phyloP scores from a whole-genome alignment of 1,284 basidiomycete genomes.

The Leccinum griseonigrum region DNA sequence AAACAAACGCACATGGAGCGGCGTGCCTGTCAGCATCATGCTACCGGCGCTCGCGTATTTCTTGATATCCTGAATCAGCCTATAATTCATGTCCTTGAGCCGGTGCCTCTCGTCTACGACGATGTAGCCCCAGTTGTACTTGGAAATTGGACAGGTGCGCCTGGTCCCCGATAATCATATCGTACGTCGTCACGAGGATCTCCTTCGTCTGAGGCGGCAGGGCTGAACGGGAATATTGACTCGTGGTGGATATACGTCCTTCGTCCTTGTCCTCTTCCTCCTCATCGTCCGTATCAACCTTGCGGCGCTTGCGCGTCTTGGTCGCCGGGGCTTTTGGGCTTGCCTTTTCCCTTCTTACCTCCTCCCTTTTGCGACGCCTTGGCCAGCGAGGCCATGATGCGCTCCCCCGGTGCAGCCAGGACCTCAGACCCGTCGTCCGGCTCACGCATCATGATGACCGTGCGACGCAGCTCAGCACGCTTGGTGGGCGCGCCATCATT shows the following conservation, averaged over 20 bases:
- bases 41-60: slow-evolving; percentile 82
- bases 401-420: slow-evolving; percentile 21
- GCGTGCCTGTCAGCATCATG: slow-evolving; percentile 93
- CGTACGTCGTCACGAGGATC: slow-evolving; percentile 88
- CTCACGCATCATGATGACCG: slow-evolving; percentile 41
- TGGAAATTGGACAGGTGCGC: slow-evolving; percentile 47
- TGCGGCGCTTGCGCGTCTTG: slow-evolving; percentile 22
- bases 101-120: slow-evolving; percentile 96
- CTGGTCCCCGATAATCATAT: slow-evolving; percentile 88
- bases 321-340: neutral
- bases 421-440: slow-evolving; percentile 26
- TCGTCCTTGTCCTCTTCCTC: slow-evolving; percentile 6
- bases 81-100: slow-evolving; percentile 90
- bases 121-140: slow-evolving; percentile 87
- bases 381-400: slow-evolving; percentile 19
- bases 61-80: slow-evolving; percentile 90
- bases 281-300: slow-evolving; percentile 12
- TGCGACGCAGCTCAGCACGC: slow-evolving; percentile 71
- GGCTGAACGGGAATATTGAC: slow-evolving; percentile 17
- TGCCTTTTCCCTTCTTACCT: slow-evolving; percentile 10
- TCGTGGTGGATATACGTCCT: slow-evolving; percentile 16
- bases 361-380: slow-evolving; percentile 6
- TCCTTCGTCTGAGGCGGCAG: slow-evolving; percentile 23
- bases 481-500: slow-evolving; percentile 71
- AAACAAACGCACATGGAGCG: slow-evolving; percentile 69